Evolutionary conservation across 768 basidiomycete species (phyloP), one percentile per base, ranked within the genome.

Genomic region (Amylocystis lapponica): DNA sequence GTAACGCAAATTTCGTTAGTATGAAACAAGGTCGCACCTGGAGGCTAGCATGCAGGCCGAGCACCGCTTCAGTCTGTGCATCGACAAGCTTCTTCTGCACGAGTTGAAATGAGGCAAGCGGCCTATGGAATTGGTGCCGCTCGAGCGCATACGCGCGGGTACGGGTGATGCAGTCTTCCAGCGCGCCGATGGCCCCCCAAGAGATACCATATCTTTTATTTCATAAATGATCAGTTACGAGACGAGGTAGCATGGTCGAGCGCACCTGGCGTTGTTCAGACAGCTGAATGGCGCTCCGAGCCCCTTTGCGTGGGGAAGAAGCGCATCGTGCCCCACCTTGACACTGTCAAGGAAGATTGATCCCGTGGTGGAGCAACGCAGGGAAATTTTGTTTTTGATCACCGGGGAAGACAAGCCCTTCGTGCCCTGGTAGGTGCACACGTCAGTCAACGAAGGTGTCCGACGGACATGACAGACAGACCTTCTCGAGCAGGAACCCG

Each of bases 21-120:
- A n/a, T n/a, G n/a, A 5, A 19, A 4, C 10, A 21, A 27, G 17
- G 20, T 37, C 7, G 23, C 21, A 86, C 84, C 58, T 87, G 87
- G 23, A 86, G 62, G 51, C 80, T 83, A 5, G 85, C 83, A 32
- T 79, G 72, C 20, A 90, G 67, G 5, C 93, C 90, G 11, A 94
- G 69, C 1, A 84, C 78, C 8, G 81, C 77, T 56, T 96, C 91
- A 2, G 83, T 88, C 50, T 92, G 85, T 11, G 95, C 93, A 51
- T 97, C 93, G 3, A 86, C 92, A 13, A 98, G 75, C 65, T 98
- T 98, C 78, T 95, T 95, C 63, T 97, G 94, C 14, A 97, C 75
- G n/a, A 98, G 81, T 64, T 98, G 95, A 79, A 95, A 98, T 5
- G 86, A 86, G 2, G 90, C 94, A 3, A 97, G 71, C 0, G 93